Conservation (phyloP, 345 rosid species). For the Citrus maxima region DNA sequence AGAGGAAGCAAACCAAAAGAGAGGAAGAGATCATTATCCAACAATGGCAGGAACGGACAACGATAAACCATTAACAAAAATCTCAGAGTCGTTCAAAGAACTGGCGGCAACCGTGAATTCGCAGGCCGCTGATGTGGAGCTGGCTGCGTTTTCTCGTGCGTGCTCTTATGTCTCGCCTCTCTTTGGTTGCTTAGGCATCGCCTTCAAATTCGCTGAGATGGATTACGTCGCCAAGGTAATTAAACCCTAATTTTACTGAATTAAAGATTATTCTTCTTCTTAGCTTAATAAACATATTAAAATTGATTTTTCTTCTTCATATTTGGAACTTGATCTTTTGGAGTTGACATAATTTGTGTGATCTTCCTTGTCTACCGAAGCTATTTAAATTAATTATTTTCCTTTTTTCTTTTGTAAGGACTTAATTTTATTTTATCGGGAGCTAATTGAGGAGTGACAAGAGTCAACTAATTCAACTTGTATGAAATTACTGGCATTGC, state of each 20-base stretch:
- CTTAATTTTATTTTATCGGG: not conserved
- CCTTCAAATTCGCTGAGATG: constrained; percentile 95
- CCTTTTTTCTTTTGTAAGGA: not conserved
- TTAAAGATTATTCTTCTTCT: not conserved
- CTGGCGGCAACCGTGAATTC: constrained; percentile 46
- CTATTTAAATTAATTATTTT: not conserved
- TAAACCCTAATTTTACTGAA: not conserved
- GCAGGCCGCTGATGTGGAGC: constrained; percentile 43
- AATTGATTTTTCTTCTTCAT: not conserved
- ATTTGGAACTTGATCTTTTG: not conserved
- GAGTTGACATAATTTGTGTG: not conserved
- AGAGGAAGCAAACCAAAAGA: not conserved
- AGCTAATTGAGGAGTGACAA: not conserved
- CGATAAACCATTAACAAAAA: constrained; percentile 56
- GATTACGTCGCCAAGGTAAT: constrained; percentile 92
- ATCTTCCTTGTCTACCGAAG: not conserved
- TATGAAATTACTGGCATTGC: not conserved
- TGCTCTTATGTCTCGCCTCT: constrained; percentile 93
- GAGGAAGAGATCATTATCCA: not conserved
- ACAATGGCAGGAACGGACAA: constrained; percentile 40
- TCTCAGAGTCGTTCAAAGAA: constrained; percentile 63
- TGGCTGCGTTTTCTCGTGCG: constrained; percentile 76
- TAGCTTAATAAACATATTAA: not conserved
- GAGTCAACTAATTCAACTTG: too few relatives aligned
- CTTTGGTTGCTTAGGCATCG: constrained; percentile 85